These are phyloP conservation scores for Brassica nigra DNA, from an alignment of 345 rosid genomes.

Conservation along the genomic window DNA sequence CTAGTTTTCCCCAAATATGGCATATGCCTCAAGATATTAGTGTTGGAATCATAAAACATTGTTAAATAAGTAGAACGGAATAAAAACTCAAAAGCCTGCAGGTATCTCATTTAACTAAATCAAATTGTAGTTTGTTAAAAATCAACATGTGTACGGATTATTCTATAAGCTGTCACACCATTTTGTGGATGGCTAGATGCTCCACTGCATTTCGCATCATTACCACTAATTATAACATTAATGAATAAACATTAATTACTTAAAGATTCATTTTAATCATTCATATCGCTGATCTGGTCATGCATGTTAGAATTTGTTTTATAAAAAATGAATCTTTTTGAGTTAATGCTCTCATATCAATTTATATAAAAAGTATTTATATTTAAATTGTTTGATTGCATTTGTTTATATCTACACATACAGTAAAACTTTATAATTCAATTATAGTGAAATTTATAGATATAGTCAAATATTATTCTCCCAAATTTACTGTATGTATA, in stretches of 20 bases:
- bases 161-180: conserved; percentile 30
- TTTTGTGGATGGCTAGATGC: conserved; percentile 27
- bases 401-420: background rate
- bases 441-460: background rate
- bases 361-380: background rate
- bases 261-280: background rate
- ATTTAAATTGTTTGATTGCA: background rate
- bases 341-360: background rate
- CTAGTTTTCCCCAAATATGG: conserved; percentile 38
- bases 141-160: conserved; percentile 37
- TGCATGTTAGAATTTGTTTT: background rate
- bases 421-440: background rate
- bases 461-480: too few species aligned
- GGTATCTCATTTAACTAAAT: conserved; percentile 10
- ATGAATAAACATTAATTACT: background rate
- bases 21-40: conserved; percentile 19
- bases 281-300: background rate
- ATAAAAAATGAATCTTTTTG: background rate
- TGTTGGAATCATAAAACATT: conserved; percentile 23
- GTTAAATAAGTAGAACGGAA: background rate
- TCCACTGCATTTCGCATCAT: conserved; percentile 25
- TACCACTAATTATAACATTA: background rate
- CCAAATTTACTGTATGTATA: too few species aligned
- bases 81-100: background rate
- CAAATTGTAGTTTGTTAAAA: conserved; percentile 20